These are phyloP conservation scores for Pichia kluyveri DNA, from an alignment of 805 yeast genomes.

Conservation along the genomic window DNA sequence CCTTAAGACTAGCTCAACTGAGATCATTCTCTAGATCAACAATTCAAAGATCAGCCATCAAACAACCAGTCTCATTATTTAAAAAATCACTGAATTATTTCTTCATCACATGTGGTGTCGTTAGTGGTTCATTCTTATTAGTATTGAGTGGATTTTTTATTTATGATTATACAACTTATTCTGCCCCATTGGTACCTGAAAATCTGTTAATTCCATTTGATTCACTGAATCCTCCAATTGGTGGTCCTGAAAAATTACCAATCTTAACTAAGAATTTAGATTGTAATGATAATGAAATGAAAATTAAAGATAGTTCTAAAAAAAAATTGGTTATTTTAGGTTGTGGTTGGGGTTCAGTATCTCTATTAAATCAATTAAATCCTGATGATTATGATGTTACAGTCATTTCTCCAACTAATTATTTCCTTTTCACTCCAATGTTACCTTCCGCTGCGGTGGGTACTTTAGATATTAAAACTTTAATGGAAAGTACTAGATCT, in stretches of 20 bases:
- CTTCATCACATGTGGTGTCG: constrained; percentile 31
- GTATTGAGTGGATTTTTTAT: constrained; percentile 44
- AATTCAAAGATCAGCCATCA: too few relatives aligned
- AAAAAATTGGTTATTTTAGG: constrained; percentile 71
- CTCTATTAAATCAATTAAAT: constrained; percentile 75
- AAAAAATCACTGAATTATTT: constrained; percentile 28
- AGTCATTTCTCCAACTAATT: constrained; percentile 88
- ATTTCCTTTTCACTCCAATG: constrained; percentile 88
- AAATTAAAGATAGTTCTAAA: constrained; percentile 43
- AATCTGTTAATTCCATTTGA: constrained; percentile 40
- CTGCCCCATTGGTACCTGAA: constrained; percentile 31
- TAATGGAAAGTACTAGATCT: constrained; percentile 85
- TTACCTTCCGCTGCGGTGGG: constrained; percentile 94
- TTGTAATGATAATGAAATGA: constrained; percentile 44
- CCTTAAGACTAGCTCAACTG: too few relatives aligned
- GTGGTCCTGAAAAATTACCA: constrained; percentile 69
- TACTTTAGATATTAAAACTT: constrained; percentile 80
- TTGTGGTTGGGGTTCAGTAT: constrained; percentile 92
- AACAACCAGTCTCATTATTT: constrained; percentile 2
- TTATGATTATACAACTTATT: constrained; percentile 61
- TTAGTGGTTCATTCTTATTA: constrained; percentile 33
- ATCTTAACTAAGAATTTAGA: constrained; percentile 49
- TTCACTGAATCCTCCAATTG: constrained; percentile 46
- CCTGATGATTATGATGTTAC: constrained; percentile 81
- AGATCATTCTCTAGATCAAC: too few relatives aligned